phyloP scores from a whole-genome alignment of 2,329 filamentous ascomycete genomes.

The Fusarium paranaense region DNA sequence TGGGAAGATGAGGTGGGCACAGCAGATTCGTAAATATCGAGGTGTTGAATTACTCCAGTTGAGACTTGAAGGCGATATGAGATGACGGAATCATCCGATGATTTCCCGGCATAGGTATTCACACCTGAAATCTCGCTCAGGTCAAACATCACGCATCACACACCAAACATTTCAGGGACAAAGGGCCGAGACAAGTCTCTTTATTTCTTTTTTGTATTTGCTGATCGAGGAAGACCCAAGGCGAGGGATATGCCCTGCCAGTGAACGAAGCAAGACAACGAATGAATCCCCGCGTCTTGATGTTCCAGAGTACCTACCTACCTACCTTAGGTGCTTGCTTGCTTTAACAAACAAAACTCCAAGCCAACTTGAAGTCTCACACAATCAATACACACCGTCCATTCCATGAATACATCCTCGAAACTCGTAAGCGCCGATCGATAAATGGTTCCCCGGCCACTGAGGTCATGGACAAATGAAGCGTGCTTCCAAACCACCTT shows the following conservation, averaged over 20 bases:
- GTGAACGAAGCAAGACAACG: constrained; percentile 7
- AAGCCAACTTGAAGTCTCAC: background rate
- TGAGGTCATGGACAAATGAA: constrained; percentile 5
- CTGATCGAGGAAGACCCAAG: constrained; percentile 21
- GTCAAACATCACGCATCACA: background rate
- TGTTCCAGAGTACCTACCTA: constrained; percentile 1
- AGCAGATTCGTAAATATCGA: background rate
- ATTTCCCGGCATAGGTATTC: constrained; percentile 10
- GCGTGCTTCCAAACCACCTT: constrained; percentile 27
- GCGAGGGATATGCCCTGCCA: constrained; percentile 12
- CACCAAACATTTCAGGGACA: background rate
- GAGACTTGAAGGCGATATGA: background rate
- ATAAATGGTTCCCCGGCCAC: constrained; percentile 1
- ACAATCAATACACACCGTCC: background rate
- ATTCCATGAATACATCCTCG: constrained; percentile 2
- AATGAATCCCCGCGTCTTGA: constrained; percentile 9
- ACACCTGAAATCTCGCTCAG: background rate
- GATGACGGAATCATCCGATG: constrained; percentile 9
- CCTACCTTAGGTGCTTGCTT: background rate
- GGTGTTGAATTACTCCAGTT: background rate
- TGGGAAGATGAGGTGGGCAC: background rate
- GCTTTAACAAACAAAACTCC: constrained; percentile 1
- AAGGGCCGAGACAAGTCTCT: constrained; percentile 5
- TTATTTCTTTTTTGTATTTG: constrained; percentile 31
- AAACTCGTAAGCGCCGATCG: constrained; percentile 9